Evolutionary conservation across 345 rosid species (phyloP), one percentile per base, ranked within the genome.

Genomic region (Mercurialis annua): DNA sequence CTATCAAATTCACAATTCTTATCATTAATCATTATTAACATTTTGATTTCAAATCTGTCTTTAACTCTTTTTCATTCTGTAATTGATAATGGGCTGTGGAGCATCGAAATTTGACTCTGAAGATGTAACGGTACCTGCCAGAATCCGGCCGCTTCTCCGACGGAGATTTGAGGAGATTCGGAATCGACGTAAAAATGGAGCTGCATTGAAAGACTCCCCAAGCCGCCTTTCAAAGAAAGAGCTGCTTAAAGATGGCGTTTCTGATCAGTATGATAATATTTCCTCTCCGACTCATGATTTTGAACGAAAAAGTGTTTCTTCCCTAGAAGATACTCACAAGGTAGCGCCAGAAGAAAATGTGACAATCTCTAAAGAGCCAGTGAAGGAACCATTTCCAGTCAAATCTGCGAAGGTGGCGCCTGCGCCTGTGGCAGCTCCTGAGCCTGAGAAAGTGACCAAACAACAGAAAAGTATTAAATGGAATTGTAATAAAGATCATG

Each of bases 21-120:
- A 15, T 34, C 40, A 6, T 23, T 34, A 34, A 21, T 10, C 43
- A 10, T 46, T n/a, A 4, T 47, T 8, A 3, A 40, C 11, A 40
- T 9, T 40, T 9, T 9, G 11, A 21, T 21, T 12, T 4, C 44
- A 14, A 12, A 29, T 26, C 18, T 34, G 62, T 34, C 29, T 18
- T 29, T 21, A 18, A 11, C 57, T 7, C 27, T 8, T 31, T 17
- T 23, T 21, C 24, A 36, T 38, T 20, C 10, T 23, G 58, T 4
- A 1, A 18, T 14, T 23, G 10, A 2, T 21, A 12, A 78, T 78
- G 81, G 81, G 78, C 24, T 73, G 75, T 34, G 72, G 70, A 0
- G 64, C 36, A 51, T 78, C 81, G 29, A 73, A 31, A 48, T 36
- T 23, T 47, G 73, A 67, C 2, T 8, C 62, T 10, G 24, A 51